These are phyloP conservation scores for Lentinula sp. DNA, from an alignment of 768 basidiomycete genomes.

Conservation along the genomic window DNA sequence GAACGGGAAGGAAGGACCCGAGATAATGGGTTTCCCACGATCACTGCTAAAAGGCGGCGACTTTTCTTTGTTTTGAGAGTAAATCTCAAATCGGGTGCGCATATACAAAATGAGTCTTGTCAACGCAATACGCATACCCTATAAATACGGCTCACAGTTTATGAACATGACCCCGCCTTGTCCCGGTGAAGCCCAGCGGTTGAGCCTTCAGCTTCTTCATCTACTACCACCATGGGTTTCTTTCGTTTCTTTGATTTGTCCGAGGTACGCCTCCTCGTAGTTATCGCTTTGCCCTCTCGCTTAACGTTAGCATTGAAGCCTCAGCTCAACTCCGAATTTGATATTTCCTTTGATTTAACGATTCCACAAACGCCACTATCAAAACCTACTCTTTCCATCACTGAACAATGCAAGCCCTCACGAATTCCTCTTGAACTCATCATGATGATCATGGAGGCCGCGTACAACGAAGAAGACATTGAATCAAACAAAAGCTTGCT, in stretches of 20 bases:
- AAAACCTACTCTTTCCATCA: not conserved
- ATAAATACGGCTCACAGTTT: not conserved
- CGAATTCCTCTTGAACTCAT: not conserved
- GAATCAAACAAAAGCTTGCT: not conserved
- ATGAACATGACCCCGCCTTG: not conserved
- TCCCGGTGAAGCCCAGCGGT: not conserved
- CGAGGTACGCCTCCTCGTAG: not conserved
- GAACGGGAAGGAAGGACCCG: not conserved
- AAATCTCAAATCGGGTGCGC: not conserved
- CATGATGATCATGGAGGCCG: conserved; percentile 1
- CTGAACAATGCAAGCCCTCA: not conserved
- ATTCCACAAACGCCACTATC: not conserved
- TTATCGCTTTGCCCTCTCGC: not conserved
- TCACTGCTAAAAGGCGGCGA: not conserved
- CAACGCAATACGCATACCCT: not conserved
- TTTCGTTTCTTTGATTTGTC: conserved; percentile 3
- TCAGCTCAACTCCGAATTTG: not conserved
- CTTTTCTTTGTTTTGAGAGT: not conserved
- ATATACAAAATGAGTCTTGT: not conserved
- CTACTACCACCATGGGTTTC: not conserved
- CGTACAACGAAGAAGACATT: not conserved
- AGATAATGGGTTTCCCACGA: not conserved
- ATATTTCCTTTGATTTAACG: not conserved
- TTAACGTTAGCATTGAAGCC: not conserved
- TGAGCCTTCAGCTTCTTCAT: not conserved